Evolutionary conservation across 345 rosid genomes (phyloP).

Genomic region (Eucalyptus brandiana): DNA sequence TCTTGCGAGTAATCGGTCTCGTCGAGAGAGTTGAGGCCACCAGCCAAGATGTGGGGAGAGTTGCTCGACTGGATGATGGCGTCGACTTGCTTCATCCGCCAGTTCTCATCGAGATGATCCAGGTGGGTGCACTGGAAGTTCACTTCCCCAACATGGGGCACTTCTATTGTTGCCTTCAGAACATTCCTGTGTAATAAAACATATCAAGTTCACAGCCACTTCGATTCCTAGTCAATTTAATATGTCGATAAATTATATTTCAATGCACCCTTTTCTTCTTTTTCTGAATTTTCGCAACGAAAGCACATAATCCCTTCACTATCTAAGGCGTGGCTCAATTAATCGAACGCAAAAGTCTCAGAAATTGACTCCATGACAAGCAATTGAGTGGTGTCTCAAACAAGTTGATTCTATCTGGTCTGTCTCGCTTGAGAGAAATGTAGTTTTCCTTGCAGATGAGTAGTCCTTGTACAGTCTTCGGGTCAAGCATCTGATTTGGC

Average conservation of each 20-base stretch:
- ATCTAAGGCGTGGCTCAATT: not conserved
- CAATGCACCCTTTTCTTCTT: not conserved
- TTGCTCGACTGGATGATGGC: conserved; percentile 55
- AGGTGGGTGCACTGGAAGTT: conserved; percentile 84
- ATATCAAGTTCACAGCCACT: not conserved
- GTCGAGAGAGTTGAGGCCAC: conserved; percentile 84
- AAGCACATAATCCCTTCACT: not conserved
- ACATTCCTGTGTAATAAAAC: conserved; percentile 41
- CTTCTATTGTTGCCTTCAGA: conserved; percentile 73
- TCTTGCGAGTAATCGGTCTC: conserved; percentile 75
- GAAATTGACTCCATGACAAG: not conserved
- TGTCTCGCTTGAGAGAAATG: not conserved
- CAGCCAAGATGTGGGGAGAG: conserved; percentile 71
- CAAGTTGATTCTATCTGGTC: not conserved
- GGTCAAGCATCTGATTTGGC: not conserved
- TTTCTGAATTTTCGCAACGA: not conserved
- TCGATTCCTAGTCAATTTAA: not conserved
- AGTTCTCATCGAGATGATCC: conserved; percentile 84
- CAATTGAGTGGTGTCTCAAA: not conserved
- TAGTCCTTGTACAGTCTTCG: not conserved
- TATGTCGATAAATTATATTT: not conserved
- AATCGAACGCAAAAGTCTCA: not conserved
- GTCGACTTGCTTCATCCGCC: conserved; percentile 93
- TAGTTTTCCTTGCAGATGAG: not conserved
- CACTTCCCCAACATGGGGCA: conserved; percentile 71